Evolutionary conservation across 2,329 filamentous ascomycete species (phyloP).

Genomic region (Tolypocladium endophyticum): DNA sequence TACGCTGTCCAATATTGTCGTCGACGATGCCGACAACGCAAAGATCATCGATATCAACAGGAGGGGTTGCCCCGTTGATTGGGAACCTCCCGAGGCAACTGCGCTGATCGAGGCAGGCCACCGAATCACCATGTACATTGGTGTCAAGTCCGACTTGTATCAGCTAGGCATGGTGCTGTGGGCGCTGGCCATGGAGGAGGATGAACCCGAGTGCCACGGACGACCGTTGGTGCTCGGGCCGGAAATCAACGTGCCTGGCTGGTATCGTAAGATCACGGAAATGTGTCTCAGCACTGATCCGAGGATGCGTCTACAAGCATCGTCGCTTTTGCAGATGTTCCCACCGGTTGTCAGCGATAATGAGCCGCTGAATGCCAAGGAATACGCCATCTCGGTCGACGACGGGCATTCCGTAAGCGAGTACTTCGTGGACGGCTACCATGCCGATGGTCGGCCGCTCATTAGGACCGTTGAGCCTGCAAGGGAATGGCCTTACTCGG

Average conservation of each 20-base stretch:
- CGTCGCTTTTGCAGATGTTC: conserved; percentile 59
- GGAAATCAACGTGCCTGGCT: conserved; percentile 58
- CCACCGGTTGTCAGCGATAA: conserved; percentile 27
- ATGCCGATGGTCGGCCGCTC: conserved; percentile 20
- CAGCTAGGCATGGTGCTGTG: conserved; percentile 97
- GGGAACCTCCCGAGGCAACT: conserved; percentile 90
- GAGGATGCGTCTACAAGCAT: conserved; percentile 61
- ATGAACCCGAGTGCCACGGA: conserved; percentile 75
- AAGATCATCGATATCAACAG: conserved; percentile 99
- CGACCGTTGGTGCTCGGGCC: conserved; percentile 55
- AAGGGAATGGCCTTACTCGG: conserved; percentile 32
- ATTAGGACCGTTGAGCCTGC: conserved; percentile 30
- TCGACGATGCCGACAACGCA: conserved; percentile 73
- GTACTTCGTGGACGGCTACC: conserved; percentile 25
- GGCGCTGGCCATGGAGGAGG: conserved; percentile 76
- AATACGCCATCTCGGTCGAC: conserved; percentile 27
- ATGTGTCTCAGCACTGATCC: conserved; percentile 70
- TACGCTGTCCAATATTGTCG: conserved; percentile 92
- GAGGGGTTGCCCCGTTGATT: conserved; percentile 90
- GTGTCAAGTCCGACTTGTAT: conserved; percentile 92
- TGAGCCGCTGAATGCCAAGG: conserved; percentile 8
- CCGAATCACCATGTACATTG: conserved; percentile 92
- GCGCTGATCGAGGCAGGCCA: conserved; percentile 79
- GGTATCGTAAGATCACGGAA: conserved; percentile 66
- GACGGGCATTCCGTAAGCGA: conserved; percentile 28